Base-by-base conservation (phyloP, 2,329 filamentous ascomycete genomes). In the Xylaria sp. region DNA sequence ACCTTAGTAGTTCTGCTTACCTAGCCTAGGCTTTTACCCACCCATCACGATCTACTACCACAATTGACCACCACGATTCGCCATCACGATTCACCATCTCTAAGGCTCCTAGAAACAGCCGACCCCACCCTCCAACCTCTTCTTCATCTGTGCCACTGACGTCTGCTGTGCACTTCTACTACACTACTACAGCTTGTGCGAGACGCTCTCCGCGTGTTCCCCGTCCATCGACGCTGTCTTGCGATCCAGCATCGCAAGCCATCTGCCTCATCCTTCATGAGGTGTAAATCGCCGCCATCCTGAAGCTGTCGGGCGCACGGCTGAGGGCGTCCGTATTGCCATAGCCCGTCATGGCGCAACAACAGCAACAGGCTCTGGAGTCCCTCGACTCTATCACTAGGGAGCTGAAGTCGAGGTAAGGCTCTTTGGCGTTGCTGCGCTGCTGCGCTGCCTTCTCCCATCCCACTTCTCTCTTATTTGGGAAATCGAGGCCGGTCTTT, bases 331-430 rank as follows among this genome's bases (percentile, higher is more conserved):
- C 42, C 53, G 15, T 38, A 39, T 55, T 20, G 38, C 33, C 45
- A 60, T 39, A 58, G 72, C 72, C 77, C 72, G 72, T 71, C 69
- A 81, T 80, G 76, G 77, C 78, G 75, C 73, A 85, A 73, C 82
- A 84, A 75, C 73, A 85, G 72, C 82, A 84, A 74, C 79, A 86
- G 75, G 84, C 86, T 72, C 80, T 87, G 64, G 84, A 86, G 77
- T 82, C 82, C 71, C 82, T 88, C 61, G 86, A 89, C 63, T 79
- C 81, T 61, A 81, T 87, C 68, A 81, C 83, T 15, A 84, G 84
- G 69, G 86, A 87, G 69, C 80, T 88, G 38, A 84, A 83, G 71
- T 87, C 86, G 66, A 85, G 84, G 86, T 88, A 73, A 64, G 69
- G 63, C 50, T 31, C 53, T 25, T 45, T 20, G 17, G 27, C 20